These are phyloP conservation scores for Moesziomyces sp. DNA, from an alignment of 1,284 basidiomycete species.

Conservation along the genomic window DNA sequence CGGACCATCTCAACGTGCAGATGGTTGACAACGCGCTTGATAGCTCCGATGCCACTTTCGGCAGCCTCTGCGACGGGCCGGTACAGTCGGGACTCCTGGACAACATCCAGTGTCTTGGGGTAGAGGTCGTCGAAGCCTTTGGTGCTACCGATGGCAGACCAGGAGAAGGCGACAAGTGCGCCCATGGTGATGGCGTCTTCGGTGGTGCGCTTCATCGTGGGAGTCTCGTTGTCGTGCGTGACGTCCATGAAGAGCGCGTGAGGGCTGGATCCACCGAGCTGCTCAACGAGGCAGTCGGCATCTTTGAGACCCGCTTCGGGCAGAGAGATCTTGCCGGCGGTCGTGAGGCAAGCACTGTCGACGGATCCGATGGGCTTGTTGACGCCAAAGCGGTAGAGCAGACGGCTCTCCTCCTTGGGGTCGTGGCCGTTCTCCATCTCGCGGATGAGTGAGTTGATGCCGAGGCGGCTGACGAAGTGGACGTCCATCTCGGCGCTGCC, in stretches of 20 bases:
- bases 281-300: constrained; percentile 45
- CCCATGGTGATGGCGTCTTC: constrained; percentile 65
- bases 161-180: constrained; percentile 61
- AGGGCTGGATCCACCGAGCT: constrained; percentile 55
- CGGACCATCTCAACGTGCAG: constrained; percentile 62
- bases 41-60: constrained; percentile 49
- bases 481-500: constrained; percentile 85
- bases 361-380: constrained; percentile 64
- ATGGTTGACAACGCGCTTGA: constrained; percentile 62
- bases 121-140: constrained; percentile 64
- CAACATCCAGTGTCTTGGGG: constrained; percentile 58
- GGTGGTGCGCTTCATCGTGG: constrained; percentile 59
- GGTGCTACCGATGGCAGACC: constrained; percentile 62
- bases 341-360: constrained; percentile 56
- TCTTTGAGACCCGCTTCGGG: constrained; percentile 40
- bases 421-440: constrained; percentile 64
- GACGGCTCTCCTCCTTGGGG: constrained; percentile 60
- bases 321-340: constrained; percentile 71
- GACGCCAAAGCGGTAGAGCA: constrained; percentile 62
- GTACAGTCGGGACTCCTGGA: constrained; percentile 56
- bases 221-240: constrained; percentile 65
- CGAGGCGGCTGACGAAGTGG: constrained; percentile 61
- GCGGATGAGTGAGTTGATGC: constrained; percentile 63
- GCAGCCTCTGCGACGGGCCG: constrained; percentile 34
- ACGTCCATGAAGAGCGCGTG: constrained; percentile 65